Conservation (phyloP, 2,329 filamentous ascomycete genomes). For the Aotearoamyces nothofagi region DNA sequence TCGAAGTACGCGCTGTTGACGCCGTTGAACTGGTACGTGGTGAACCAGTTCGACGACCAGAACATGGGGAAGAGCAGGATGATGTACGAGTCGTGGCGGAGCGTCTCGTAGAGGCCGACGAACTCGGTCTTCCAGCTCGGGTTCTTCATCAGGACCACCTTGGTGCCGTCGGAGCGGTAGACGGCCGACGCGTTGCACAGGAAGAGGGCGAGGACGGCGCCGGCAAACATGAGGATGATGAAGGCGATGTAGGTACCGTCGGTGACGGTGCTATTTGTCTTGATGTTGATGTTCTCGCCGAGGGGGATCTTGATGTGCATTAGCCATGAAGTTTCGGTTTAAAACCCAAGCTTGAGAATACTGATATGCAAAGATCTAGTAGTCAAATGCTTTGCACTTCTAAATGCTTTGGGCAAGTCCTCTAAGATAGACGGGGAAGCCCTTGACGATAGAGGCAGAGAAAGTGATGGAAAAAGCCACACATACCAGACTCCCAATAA, state of each 20-base stretch:
- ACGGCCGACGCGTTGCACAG: constrained; percentile 60
- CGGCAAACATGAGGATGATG: constrained; percentile 64
- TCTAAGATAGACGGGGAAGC: too few relatives aligned
- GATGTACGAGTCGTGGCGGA: constrained; percentile 57
- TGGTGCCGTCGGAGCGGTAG: constrained; percentile 60
- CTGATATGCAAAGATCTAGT: too few relatives aligned
- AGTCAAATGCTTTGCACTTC: too few relatives aligned
- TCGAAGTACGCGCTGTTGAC: constrained; percentile 60
- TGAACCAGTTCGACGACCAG: constrained; percentile 67
- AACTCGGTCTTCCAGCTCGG: constrained; percentile 75
- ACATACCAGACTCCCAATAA: constrained; percentile 54
- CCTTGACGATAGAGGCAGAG: too few relatives aligned
- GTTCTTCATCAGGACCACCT: constrained; percentile 80
- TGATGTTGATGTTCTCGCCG: constrained; percentile 52
- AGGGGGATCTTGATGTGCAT: constrained; percentile 42
- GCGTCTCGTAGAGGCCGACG: constrained; percentile 57
- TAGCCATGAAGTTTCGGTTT: too few relatives aligned
- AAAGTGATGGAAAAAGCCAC: background rate
- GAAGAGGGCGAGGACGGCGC: constrained; percentile 52
- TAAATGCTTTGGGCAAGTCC: too few relatives aligned
- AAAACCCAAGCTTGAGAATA: too few relatives aligned
- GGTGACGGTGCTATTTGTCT: constrained; percentile 32
- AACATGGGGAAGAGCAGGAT: constrained; percentile 70
- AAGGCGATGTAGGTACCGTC: constrained; percentile 84
- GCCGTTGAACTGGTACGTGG: constrained; percentile 64